These are phyloP conservation scores for Aureobasidium namibiae DNA, from an alignment of 2,329 filamentous ascomycete genomes.

Conservation along the genomic window DNA sequence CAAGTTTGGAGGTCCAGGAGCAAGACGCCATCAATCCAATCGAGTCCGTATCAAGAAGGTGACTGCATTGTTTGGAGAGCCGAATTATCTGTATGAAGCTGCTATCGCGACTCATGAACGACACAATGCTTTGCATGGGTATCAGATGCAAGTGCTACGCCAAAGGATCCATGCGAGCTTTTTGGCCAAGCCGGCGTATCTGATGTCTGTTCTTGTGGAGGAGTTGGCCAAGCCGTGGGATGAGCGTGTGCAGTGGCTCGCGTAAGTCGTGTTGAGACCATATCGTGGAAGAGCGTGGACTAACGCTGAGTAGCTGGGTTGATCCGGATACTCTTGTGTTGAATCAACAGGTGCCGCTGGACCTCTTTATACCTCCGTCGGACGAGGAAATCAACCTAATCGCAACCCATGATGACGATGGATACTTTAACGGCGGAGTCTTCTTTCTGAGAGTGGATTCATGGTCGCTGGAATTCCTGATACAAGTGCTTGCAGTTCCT, in stretches of 20 bases:
- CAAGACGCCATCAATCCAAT: neutral
- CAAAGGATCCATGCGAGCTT: slow-evolving; percentile 20
- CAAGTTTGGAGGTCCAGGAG: neutral
- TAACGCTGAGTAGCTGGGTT: slow-evolving; percentile 18
- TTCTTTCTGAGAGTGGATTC: slow-evolving; percentile 26
- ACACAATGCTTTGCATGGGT: slow-evolving; percentile 29
- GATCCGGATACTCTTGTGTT: slow-evolving; percentile 24
- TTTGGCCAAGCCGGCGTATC: slow-evolving; percentile 20
- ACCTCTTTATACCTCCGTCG: slow-evolving; percentile 25
- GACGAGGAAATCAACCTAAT: slow-evolving; percentile 21
- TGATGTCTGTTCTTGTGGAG: slow-evolving; percentile 21
- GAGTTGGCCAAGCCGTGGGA: slow-evolving; percentile 23
- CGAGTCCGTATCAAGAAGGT: slow-evolving; percentile 26
- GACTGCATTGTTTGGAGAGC: slow-evolving; percentile 27
- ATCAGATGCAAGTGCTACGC: slow-evolving; percentile 29
- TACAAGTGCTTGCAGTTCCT: slow-evolving; percentile 19
- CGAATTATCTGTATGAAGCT: slow-evolving; percentile 27
- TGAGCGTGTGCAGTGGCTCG: slow-evolving; percentile 25
- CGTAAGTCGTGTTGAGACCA: slow-evolving; percentile 17
- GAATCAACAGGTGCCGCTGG: slow-evolving; percentile 24
- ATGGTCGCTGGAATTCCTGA: slow-evolving; percentile 20
- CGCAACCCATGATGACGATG: slow-evolving; percentile 19
- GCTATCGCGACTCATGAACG: slow-evolving; percentile 28
- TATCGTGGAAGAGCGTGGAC: neutral
- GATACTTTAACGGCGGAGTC: slow-evolving; percentile 22